phyloP scores from a whole-genome alignment of 2,329 filamentous ascomycete genomes.

The Penicillium sclerotigenum region DNA sequence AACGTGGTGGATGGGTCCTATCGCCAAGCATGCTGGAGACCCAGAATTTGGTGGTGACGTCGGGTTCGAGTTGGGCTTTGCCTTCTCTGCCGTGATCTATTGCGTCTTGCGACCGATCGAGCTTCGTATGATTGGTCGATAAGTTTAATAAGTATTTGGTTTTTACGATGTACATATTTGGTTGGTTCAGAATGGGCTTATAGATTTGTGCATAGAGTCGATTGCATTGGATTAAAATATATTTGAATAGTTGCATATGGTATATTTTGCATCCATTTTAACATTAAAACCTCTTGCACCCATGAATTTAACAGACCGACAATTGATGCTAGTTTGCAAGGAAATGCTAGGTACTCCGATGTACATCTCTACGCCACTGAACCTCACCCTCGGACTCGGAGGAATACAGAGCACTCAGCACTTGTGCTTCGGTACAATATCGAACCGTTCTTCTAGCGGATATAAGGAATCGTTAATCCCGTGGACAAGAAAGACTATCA shows the following conservation, averaged over 20 bases:
- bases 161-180: slow-evolving; percentile 13
- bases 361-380: no score
- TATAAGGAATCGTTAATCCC: not conserved
- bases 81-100: slow-evolving; percentile 56
- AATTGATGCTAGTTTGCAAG: no score
- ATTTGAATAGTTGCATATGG: not conserved
- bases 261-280: not conserved
- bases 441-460: not conserved
- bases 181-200: not conserved
- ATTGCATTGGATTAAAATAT: not conserved
- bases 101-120: slow-evolving; percentile 51
- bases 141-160: slow-evolving; percentile 11
- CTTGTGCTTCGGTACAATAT: not conserved
- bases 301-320: no score
- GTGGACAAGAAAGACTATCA: not conserved
- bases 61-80: slow-evolving; percentile 65
- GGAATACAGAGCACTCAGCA: not conserved
- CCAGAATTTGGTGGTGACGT: slow-evolving; percentile 53
- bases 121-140: slow-evolving; percentile 44
- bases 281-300: not conserved
- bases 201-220: not conserved
- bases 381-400: not conserved
- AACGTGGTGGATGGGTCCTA: slow-evolving; percentile 65
- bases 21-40: slow-evolving; percentile 58
- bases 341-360: no score